Conservation (phyloP, 495 filamentous ascomycete genomes). For the Parathielavia hyrcaniae region DNA sequence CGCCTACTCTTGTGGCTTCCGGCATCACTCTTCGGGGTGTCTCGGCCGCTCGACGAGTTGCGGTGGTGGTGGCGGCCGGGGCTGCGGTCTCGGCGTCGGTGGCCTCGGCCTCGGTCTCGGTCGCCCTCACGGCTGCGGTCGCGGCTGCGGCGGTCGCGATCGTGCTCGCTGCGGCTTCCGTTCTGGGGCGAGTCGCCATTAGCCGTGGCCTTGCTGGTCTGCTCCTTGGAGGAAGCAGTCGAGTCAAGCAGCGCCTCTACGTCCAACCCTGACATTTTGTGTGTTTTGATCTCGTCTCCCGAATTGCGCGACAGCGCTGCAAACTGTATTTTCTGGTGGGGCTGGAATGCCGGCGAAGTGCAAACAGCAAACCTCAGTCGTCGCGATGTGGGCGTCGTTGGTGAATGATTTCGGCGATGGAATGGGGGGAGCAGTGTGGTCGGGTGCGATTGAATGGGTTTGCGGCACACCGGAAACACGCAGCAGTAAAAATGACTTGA, state of each 20-base stretch:
- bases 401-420: neutral
- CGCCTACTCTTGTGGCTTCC: constrained; percentile 81
- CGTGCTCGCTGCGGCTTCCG: constrained; percentile 47
- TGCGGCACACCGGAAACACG: too few relatives aligned
- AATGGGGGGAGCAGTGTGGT: neutral
- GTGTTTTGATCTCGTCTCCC: neutral
- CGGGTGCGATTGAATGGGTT: too few relatives aligned
- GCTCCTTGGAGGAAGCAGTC: constrained; percentile 59
- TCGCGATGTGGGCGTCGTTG: neutral
- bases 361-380: neutral
- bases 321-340: neutral
- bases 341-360: neutral
- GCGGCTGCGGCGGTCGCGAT: constrained; percentile 27
- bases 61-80: constrained; percentile 52
- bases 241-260: constrained; percentile 92
- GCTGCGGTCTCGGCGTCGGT: constrained; percentile 61
- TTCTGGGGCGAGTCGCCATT: constrained; percentile 49
- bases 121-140: constrained; percentile 44
- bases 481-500: too few relatives aligned
- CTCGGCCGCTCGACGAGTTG: constrained; percentile 39
- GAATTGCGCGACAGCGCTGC: neutral
- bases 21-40: constrained; percentile 69
- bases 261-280: constrained; percentile 77
- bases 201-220: constrained; percentile 26
- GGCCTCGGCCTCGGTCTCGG: constrained; percentile 53